Base-by-base conservation (phyloP, 768 basidiomycete species). In the Pluteus cervinus region DNA sequence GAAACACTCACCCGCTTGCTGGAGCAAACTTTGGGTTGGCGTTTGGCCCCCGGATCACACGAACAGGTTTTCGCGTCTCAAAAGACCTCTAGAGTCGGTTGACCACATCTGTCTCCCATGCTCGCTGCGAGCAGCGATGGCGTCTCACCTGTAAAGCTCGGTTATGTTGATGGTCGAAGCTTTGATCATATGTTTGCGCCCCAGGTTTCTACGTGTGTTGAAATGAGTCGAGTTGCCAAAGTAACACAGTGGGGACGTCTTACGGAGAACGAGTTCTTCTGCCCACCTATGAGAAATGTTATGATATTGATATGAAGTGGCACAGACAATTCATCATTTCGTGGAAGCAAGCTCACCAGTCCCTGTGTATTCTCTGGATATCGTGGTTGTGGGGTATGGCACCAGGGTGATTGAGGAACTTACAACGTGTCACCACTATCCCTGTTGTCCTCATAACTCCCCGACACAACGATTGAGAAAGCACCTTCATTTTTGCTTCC, bases 391-490 rank as follows among this genome's bases (percentile, higher is more conserved):
- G 18, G 5, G 16, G n/a, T 3, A 33, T 28, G n/a, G 20, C 11
- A 24, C 5, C 23, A 35, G 15, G 29, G n/a, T 16, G 36, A 25
- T 22, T 5, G 12, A 33, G 18, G 20, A 7, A 52, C 61, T 36
- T 41, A 68, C 67, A 69, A 48, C 16, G 51, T 48, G 3, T n/a
- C n/a, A n/a, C n/a, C n/a, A n/a, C n/a, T n/a, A n/a, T 68, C 56
- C 6, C 69, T 68, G 0, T 57, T 33, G 35, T 70, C 69, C 3
- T 38, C 21, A 41, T 72, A 70, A 3, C 60, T 57, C 4, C 58
- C 56, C 10, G 63, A 66, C 2, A 67, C 36, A 23, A 62, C 61
- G 15, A 72, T 57, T 0, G 69, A 70, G 41, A 53, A 64, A 1
- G 68, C 67, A 2, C 68, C 69, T 3, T 45, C 28, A 3, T 29